Base-by-base conservation (phyloP, 768 basidiomycete species). In the Tulasnella calospora region DNA sequence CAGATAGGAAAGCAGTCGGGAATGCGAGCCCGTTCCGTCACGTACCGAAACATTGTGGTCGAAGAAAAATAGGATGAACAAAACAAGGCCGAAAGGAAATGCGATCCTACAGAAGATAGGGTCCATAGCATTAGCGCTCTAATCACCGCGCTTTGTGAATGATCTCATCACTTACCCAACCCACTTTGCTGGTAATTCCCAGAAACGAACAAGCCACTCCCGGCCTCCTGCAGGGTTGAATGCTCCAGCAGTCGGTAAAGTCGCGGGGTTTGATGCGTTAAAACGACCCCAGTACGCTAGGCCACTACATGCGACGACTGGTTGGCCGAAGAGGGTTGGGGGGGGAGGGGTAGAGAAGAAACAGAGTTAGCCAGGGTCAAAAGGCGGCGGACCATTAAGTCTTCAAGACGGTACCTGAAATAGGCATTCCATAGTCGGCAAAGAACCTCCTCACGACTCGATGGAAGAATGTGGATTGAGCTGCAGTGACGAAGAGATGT, bases 41-140 rank as follows among this genome's bases (percentile, higher is more conserved):
- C 92, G 81, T 83, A 94, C 94, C 71, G 94, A 96, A 75, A 96
- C 94, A 81, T 96, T 96, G 81, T 96, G 94, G 80, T 98, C 95
- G 81, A 98, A 98, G 86, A 96, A 96, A 85, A 98, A 97, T 67
- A 98, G 85, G 33, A 97, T 89, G 90, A 94, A 98, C 7, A 99
- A 86, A 30, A 95, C 86, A 57, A 96, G 84, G 2, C 96, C 96
- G 81, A 98, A 98, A 0, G 95, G 96, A 57, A 96, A 86, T 0
- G 95, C 93, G 38, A 94, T 91, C 15, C 91, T 72, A 72, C 2
- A 23, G 8, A 40, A 40, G 38, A 72, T 35, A 27, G 27, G 38
- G 23, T 9, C n/a, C 27, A 13, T 13, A 7, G 10, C 30, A 0
- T 27, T 1, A 35, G 17, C 35, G 61, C 13, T 27, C 61, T 17